Evolutionary conservation across 345 rosid species (phyloP).

Genomic region (Geranium rotundifolium): DNA sequence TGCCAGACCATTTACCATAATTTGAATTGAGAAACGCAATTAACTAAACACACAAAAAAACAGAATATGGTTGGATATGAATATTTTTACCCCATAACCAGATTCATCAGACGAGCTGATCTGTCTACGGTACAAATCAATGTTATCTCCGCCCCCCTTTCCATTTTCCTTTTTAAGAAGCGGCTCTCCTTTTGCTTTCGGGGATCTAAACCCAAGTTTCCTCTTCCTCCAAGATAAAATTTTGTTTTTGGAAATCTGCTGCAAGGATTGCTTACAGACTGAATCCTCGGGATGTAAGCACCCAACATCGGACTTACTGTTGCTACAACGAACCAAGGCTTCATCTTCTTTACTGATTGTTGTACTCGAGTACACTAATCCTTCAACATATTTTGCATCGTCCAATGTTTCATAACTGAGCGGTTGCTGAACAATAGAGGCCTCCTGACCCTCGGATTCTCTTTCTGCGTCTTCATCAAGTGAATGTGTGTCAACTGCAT

Average conservation of each 20-base stretch:
- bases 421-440: slow-evolving; percentile 35
- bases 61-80: slow-evolving; percentile 1
- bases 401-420: slow-evolving; percentile 76
- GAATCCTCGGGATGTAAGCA: slow-evolving; percentile 28
- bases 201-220: slow-evolving; percentile 75
- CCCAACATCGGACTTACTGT: slow-evolving; percentile 48
- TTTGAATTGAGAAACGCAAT: slow-evolving; percentile 21
- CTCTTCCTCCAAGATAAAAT: slow-evolving; percentile 79
- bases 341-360: slow-evolving; percentile 41
- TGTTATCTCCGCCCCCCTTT: slow-evolving; percentile 78
- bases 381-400: slow-evolving; percentile 59
- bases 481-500: slow-evolving; percentile 65
- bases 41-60: slow-evolving; percentile 1
- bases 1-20: slow-evolving; percentile 15
- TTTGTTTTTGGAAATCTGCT: slow-evolving; percentile 46
- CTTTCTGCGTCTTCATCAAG: slow-evolving; percentile 64
- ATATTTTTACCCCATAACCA: slow-evolving; percentile 32
- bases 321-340: slow-evolving; percentile 71
- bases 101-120: slow-evolving; percentile 70
- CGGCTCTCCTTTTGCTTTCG: slow-evolving; percentile 88
- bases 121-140: slow-evolving; percentile 88
- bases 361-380: slow-evolving; percentile 41
- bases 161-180: slow-evolving; percentile 74
- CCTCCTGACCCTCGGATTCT: slow-evolving; percentile 50
- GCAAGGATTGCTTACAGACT: slow-evolving; percentile 31